Base-by-base conservation (phyloP, 805 yeast genomes). In the Pichia exigua region DNA sequence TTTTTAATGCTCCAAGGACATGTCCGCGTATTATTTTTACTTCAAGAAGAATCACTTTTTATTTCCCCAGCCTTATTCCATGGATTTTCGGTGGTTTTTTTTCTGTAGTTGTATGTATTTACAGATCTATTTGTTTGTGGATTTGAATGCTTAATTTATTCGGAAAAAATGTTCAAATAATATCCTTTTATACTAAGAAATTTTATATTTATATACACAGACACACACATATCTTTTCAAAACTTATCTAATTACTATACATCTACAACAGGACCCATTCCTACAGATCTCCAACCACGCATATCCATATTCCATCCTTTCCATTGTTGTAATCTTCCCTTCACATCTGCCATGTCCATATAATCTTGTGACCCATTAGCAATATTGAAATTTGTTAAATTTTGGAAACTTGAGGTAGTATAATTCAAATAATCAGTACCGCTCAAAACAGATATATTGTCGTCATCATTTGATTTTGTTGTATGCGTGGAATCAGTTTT, bases 301-400 rank as follows among this genome's bases (percentile, higher is more conserved):
- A 91, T 87, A 61, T 91, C 96, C 3, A 89, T 77, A 61, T 85
- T 88, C 90, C 91, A 91, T 46, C 79, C 82, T 57, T 81, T 82
- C 95, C 95, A 91, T 57, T 79, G 81, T 62, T 75, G 72, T 57
- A 91, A 67, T 44, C 77, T 73, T 50, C 81, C 83, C 55, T 76
- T 72, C 56, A 79, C 74, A 59, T 80, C 82, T 13, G 76, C 75
- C 8, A 80, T 77, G 54, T 78, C 79, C 30, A 76, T 62, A 48
- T 73, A 72, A 43, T 66, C 61, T 21, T 48, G 50, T 42, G 67
- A 62, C 10, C 49, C 45, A 38, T 57, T 58, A 49, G 53, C 44
- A 61, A 63, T 54, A 50, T 57, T 49, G 61, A 63, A 57, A 52
- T 53, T 51, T 57, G 51, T 54, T 54, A 56, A 55, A 38, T 50